Conservation (phyloP, 2,329 filamentous ascomycete genomes). For the Verticillium nonalfalfae region DNA sequence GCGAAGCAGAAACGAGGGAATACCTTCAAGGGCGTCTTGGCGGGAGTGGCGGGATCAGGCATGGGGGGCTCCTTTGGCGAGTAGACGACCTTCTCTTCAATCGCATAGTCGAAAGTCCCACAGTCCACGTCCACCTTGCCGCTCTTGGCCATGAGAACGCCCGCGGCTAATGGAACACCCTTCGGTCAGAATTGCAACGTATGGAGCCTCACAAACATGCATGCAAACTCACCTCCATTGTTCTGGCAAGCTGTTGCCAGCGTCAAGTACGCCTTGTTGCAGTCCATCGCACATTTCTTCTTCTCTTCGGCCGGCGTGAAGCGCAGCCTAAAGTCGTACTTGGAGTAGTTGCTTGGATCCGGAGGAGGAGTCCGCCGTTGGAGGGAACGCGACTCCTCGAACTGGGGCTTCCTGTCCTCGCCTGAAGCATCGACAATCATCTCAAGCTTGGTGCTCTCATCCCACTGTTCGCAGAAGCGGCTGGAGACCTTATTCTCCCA, state of each 20-base stretch:
- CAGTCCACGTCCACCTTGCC: neutral
- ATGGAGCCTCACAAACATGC: neutral
- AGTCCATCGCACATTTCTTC: neutral
- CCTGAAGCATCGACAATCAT: neutral
- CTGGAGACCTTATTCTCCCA: neutral
- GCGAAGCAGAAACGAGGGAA: neutral
- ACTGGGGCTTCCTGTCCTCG: neutral
- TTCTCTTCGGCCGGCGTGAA: neutral
- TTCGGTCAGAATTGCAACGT: neutral
- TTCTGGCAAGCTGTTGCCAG: neutral
- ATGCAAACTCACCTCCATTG: neutral
- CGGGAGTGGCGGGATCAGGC: too few relatives aligned
- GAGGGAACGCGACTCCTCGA: neutral
- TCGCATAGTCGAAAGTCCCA: neutral
- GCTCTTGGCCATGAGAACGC: neutral
- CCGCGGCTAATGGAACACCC: neutral
- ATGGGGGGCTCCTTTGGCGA: neutral
- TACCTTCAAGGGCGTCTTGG: neutral
- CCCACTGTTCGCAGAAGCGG: neutral
- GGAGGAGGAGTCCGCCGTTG: neutral
- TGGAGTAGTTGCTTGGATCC: neutral
- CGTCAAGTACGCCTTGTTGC: neutral
- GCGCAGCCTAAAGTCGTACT: neutral
- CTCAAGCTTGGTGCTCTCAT: neutral
- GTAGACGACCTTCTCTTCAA: neutral